Conservation (phyloP, 768 basidiomycete genomes). For the Phaeolepiota aurea region DNA sequence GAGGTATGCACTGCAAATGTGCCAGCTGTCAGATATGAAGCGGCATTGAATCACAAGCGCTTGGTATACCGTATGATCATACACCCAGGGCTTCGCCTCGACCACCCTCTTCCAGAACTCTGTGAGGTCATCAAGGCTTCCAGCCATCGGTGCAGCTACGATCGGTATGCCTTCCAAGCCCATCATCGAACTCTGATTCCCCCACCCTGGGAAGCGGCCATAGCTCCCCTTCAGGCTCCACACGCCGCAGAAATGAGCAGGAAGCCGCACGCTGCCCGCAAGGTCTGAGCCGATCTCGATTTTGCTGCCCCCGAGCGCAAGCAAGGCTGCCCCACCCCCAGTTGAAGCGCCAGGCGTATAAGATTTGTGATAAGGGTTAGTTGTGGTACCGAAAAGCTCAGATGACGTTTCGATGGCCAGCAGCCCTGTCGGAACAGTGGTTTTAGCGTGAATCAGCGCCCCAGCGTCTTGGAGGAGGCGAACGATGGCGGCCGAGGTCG, state of each 20-base stretch:
- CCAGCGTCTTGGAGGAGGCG: slow-evolving; percentile 53
- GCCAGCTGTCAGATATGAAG: neutral
- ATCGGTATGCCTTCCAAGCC: slow-evolving; percentile 53
- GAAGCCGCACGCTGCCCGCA: slow-evolving; percentile 65
- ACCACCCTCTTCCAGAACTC: slow-evolving; percentile 61
- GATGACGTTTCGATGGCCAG: slow-evolving; percentile 50
- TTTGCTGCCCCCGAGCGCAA: slow-evolving; percentile 57
- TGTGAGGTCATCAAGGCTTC: slow-evolving; percentile 51
- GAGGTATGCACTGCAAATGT: slow-evolving; percentile 37
- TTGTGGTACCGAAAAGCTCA: slow-evolving; percentile 52
- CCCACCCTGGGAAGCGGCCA: slow-evolving; percentile 48
- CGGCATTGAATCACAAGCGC: slow-evolving; percentile 16
- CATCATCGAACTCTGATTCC: slow-evolving; percentile 33
- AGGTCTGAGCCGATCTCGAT: slow-evolving; percentile 70
- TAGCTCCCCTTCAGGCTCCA: slow-evolving; percentile 57
- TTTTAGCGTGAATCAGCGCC: slow-evolving; percentile 58
- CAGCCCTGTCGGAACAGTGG: slow-evolving; percentile 49
- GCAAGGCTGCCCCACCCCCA: slow-evolving; percentile 60
- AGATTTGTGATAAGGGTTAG: slow-evolving; percentile 51
- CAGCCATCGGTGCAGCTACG: slow-evolving; percentile 52
- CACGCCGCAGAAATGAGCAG: slow-evolving; percentile 66
- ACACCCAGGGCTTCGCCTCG: slow-evolving; percentile 55
- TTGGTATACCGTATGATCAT: slow-evolving; percentile 43
- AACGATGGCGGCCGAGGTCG: slow-evolving; percentile 44
- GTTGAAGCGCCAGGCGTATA: slow-evolving; percentile 57